Base-by-base conservation (phyloP, 2,329 filamentous ascomycete species). In the Septoria petroselini region DNA sequence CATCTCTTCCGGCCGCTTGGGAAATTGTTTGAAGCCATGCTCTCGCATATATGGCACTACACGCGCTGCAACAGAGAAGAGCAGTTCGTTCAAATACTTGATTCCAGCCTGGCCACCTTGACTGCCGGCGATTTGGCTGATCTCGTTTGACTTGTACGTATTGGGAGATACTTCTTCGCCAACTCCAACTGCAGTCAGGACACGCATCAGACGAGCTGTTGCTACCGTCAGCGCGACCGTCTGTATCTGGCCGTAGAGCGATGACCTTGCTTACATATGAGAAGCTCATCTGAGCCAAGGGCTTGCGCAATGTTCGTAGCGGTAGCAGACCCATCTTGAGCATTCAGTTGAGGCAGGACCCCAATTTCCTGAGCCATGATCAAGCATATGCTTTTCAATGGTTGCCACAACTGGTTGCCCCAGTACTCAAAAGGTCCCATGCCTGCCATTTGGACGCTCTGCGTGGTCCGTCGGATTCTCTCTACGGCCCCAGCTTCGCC, bases 381-480 rank as follows among this genome's bases (percentile, higher is more conserved):
- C 34, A 50, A 41, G 41, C 48, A 50, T 19, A 50, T 41, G 15
- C 41, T 50, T 41, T 50, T 43, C 41, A 50, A 40, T 4, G 48
- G 48, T 33, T 50, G 19, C 33, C 41, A 34, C 11, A 50, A 31
- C 35, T 35, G 41, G 17, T 31, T 43, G 21, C 34, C 37, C 48
- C 48, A 50, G 19, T 50, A 50, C 31, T 50, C 48, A 12, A 44
- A 44, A 18, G 48, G 21, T 29, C 48, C 48, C 48, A 50, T 50
- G 17, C 48, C 48, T 3, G 33, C 33, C 11, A 43, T 29, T 34
- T 50, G 41, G 9, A 50, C 48, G 17, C 21, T 41, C 17, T 50
- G 48, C 12, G 48, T 45, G 17, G 48, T 29, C 12, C 48, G 12
- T 19, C 48, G 48, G 11, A 50, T 30, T 33, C 34, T 44, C 21